Evolutionary conservation across 2,329 filamentous ascomycete species (phyloP).

Genomic region (Aspergillus pseudoviridinutans): DNA sequence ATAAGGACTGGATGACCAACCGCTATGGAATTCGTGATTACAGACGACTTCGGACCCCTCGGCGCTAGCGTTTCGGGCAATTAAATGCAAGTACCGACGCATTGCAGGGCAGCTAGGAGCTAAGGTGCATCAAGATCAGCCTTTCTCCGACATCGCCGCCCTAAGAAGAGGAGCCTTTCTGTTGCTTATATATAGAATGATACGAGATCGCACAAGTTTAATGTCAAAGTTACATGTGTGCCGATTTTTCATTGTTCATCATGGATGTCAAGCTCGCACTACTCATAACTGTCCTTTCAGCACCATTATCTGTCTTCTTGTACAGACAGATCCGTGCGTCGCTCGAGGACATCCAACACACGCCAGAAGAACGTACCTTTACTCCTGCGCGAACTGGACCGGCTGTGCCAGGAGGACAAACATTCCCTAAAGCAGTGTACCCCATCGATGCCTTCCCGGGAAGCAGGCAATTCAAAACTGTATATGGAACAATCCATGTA

Average conservation of each 20-base stretch:
- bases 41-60: not conserved
- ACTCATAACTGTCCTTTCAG: not conserved
- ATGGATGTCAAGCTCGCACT: not conserved
- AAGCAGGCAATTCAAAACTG: not conserved
- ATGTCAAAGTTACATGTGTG: not conserved
- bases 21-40: not conserved
- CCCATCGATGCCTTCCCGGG: conserved; percentile 2
- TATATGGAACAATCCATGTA: conserved; percentile 3
- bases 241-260: not conserved
- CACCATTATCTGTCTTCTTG: not conserved
- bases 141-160: not conserved
- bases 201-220: not conserved
- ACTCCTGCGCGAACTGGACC: not conserved
- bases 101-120: not conserved
- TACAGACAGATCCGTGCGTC: not conserved
- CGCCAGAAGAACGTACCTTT: not conserved
- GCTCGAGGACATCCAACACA: not conserved
- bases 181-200: not conserved
- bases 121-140: not conserved
- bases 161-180: not conserved
- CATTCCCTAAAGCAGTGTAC: not conserved
- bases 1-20: not conserved
- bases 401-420: not conserved
- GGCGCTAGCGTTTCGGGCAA: not conserved
- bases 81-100: not conserved